phyloP scores from a whole-genome alignment of 345 rosid genomes.

The Rubroshorea leprosula region DNA sequence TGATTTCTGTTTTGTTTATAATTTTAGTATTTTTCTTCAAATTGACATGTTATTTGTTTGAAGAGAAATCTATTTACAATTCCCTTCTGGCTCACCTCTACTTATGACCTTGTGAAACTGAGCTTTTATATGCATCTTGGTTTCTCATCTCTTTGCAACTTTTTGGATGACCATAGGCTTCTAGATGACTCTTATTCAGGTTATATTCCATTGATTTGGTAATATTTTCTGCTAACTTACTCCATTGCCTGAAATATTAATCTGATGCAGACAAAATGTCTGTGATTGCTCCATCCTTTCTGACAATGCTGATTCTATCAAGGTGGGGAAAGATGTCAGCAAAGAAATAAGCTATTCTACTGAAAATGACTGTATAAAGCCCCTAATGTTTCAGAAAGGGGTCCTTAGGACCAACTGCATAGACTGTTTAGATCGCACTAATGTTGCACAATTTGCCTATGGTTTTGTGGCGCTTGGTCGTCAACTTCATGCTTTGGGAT shows the following conservation, averaged over 20 bases:
- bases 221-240: neutral
- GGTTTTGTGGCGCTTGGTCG: constrained; percentile 82
- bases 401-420: constrained; percentile 94
- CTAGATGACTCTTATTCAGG: neutral
- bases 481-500: constrained; percentile 66
- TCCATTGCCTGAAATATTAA: constrained; percentile 18
- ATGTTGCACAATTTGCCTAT: constrained; percentile 90
- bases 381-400: constrained; percentile 65
- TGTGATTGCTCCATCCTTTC: constrained; percentile 25
- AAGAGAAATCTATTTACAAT: neutral
- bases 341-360: constrained; percentile 17
- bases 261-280: constrained; percentile 39
- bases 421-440: constrained; percentile 95
- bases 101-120: neutral
- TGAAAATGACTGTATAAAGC: constrained; percentile 28
- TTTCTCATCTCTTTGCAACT: neutral
- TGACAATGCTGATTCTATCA: constrained; percentile 25
- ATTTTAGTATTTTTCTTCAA: no score
- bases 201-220: neutral
- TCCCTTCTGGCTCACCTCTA: neutral
- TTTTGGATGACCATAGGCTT: neutral
- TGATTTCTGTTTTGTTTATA: neutral
- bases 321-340: constrained; percentile 25
- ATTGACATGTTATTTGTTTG: no score
- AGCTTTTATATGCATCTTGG: neutral